phyloP scores from a whole-genome alignment of 2,329 filamentous ascomycete genomes.

The Basipetospora chlamydospora region DNA sequence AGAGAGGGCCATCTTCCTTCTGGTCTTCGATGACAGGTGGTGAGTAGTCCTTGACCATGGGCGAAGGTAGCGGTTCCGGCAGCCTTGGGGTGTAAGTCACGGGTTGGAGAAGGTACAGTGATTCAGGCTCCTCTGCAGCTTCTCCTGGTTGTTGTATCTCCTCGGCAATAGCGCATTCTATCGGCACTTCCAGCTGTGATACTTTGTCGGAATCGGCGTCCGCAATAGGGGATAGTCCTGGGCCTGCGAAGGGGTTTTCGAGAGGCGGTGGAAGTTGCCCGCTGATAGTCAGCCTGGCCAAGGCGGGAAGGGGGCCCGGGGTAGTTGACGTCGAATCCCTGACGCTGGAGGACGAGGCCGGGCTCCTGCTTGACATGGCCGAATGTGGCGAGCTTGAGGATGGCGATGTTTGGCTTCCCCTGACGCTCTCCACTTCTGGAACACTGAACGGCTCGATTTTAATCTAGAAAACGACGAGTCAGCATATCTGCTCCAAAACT shows the following conservation, averaged over 20 bases:
- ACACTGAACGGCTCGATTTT: constrained; percentile 5
- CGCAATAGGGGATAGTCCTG: not conserved
- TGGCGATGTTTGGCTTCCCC: constrained; percentile 1
- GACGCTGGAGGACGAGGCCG: constrained; percentile 1
- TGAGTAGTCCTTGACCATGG: constrained; percentile 20
- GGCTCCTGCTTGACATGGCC: constrained; percentile 1
- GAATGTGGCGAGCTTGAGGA: not conserved
- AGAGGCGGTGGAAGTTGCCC: not conserved
- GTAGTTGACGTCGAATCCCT: constrained; percentile 1
- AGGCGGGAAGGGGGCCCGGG: not conserved
- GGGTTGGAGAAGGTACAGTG: constrained; percentile 40
- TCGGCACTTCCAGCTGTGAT: no score
- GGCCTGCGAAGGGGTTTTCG: constrained; percentile 3
- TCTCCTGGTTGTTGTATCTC: no score
- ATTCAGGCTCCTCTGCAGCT: constrained; percentile 18
- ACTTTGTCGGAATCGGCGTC: no score
- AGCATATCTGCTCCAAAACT: no score
- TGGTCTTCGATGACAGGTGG: not conserved
- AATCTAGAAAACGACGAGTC: no score
- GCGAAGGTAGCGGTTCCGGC: constrained; percentile 32
- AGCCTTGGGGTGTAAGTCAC: constrained; percentile 41
- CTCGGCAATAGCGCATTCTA: no score
- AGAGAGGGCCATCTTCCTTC: not conserved
- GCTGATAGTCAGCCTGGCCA: not conserved
- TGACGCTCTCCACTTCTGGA: not conserved